Evolutionary conservation across 768 basidiomycete species (phyloP).

Genomic region (Coprinellus micaceus): DNA sequence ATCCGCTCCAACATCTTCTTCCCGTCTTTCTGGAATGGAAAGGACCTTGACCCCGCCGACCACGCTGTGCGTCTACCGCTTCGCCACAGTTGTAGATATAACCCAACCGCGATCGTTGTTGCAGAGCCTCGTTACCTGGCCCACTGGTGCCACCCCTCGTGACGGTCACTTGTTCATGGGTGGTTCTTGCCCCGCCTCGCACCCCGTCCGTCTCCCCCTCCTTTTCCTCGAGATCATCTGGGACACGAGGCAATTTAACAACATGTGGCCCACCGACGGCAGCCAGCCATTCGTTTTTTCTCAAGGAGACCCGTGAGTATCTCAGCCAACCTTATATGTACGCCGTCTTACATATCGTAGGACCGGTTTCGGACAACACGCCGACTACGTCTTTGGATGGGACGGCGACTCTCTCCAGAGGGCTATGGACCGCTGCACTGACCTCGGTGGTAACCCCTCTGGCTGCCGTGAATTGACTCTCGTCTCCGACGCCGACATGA

Average conservation of each 20-base stretch:
- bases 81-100: no score
- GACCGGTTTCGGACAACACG: conserved; percentile 12
- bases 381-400: conserved; percentile 13
- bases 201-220: conserved; percentile 10
- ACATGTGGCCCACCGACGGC: conserved; percentile 9
- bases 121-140: conserved; percentile 3
- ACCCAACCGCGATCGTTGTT: conserved; percentile 1
- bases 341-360: no score
- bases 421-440: conserved; percentile 11
- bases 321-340: no score
- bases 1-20: conserved; percentile 13
- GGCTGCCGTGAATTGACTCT: neutral
- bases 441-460: conserved; percentile 5
- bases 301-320: conserved; percentile 11
- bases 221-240: conserved; percentile 12
- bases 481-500: conserved; percentile 10
- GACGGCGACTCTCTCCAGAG: conserved; percentile 7
- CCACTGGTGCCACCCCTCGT: conserved; percentile 34
- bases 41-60: conserved; percentile 9
- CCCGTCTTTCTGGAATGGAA: conserved; percentile 12
- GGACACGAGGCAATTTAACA: conserved; percentile 8
- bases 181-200: conserved; percentile 94
- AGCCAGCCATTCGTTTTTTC: conserved; percentile 9
- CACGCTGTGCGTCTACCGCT: conserved; percentile 5
- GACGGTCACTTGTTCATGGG: no score